Percentiles rank a stretch among this genome's conserved stretches.
Conservation (phyloP, 2,329 filamentous ascomycete genomes). For the Fusarium udum region DNA sequence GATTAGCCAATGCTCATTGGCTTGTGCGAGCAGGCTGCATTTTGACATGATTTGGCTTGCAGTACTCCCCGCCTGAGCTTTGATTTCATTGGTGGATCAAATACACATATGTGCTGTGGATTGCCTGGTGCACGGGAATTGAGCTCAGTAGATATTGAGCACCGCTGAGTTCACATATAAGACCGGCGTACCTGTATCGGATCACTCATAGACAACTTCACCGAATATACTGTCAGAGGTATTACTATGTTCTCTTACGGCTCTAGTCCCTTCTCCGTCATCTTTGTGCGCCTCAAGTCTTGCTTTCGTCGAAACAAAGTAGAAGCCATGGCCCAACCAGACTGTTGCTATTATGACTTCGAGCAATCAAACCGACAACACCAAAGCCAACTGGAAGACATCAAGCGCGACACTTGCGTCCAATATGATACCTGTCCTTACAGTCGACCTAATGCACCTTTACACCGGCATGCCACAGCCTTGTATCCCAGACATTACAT, state of each 20-base stretch:
- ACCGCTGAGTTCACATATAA: not conserved
- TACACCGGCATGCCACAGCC: accelerated
- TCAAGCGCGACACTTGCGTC: not conserved
- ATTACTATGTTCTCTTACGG: not conserved
- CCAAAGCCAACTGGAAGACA: not conserved
- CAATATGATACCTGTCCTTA: not conserved
- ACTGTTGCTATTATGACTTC: accelerated
- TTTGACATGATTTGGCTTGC: not conserved
- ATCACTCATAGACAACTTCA: too few relatives aligned
- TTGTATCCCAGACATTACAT: not conserved
- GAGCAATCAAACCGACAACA: not conserved
- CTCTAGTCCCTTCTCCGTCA: accelerated
- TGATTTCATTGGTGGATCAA: not conserved
- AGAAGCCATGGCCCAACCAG: accelerated
- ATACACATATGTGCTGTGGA: not conserved
- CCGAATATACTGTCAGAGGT: too few relatives aligned
- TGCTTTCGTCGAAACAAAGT: not conserved
- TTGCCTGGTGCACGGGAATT: not conserved
- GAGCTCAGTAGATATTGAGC: not conserved
- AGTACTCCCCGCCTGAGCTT: not conserved
- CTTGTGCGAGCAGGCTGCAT: not conserved
- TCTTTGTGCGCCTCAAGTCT: not conserved
- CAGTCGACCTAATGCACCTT: accelerated
- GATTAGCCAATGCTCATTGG: not conserved
- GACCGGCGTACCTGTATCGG: too few relatives aligned